Conservation (phyloP, 116 monocot species). For the Iris pallida region DNA sequence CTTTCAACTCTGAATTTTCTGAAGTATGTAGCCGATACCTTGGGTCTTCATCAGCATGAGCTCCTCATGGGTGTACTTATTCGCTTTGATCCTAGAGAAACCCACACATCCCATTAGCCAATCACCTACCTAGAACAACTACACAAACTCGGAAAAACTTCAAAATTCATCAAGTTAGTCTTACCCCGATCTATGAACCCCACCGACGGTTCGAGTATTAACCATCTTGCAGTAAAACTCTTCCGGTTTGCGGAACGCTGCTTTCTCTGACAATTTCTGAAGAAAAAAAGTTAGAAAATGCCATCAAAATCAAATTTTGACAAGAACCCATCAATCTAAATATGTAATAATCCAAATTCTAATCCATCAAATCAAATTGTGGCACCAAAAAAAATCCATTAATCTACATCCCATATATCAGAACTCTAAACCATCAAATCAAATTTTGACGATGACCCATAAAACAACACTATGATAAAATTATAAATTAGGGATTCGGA, state of each 20-base stretch:
- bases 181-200: slow-evolving; percentile 70
- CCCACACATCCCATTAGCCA: background rate
- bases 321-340: too few relatives aligned
- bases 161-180: too few relatives aligned
- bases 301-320: background rate
- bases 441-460: background rate
- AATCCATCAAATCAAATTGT: too few relatives aligned
- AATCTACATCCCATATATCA: too few relatives aligned
- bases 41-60: slow-evolving; percentile 90
- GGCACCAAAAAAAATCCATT: too few relatives aligned
- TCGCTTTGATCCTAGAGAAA: slow-evolving; percentile 61
- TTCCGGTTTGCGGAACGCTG: slow-evolving; percentile 78
- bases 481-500: too few relatives aligned
- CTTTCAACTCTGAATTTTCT: slow-evolving; percentile 82
- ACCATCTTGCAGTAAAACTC: slow-evolving; percentile 97
- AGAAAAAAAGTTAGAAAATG: too few relatives aligned
- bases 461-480: too few relatives aligned
- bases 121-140: background rate
- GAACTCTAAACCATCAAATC: too few relatives aligned
- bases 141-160: background rate
- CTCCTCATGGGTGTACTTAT: slow-evolving; percentile 70
- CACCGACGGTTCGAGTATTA: slow-evolving; percentile 58
- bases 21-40: slow-evolving; percentile 75
- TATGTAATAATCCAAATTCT: too few relatives aligned
- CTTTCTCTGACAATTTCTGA: slow-evolving; percentile 87